Percentiles rank a stretch among this genome's conserved stretches.
Evolutionary conservation across 129 eudicot species (phyloP).

Genomic region (Glebionis coronaria): DNA sequence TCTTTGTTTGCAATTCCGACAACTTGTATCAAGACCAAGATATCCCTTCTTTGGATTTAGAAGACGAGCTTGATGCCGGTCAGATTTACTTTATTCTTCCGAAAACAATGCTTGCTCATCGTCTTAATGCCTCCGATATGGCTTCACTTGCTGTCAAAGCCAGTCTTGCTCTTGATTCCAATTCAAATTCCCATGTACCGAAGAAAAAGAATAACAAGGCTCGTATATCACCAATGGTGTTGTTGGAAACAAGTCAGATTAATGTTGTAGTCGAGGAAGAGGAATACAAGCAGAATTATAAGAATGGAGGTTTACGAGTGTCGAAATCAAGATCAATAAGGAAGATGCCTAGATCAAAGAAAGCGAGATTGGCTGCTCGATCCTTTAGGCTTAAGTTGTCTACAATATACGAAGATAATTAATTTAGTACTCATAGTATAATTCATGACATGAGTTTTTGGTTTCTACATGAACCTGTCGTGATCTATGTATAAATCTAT

Average conservation of each 20-base stretch:
- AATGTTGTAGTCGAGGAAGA: slow-evolving; percentile 12
- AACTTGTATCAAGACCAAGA: slow-evolving; percentile 16
- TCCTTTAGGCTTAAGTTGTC: slow-evolving; percentile 27
- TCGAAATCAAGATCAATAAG: slow-evolving; percentile 30
- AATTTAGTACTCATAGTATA: too few relatives aligned
- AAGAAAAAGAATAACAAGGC: too few relatives aligned
- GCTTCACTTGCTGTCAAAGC: slow-evolving; percentile 79
- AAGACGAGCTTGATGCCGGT: too few relatives aligned
- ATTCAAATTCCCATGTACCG: too few relatives aligned
- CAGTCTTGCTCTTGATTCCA: slow-evolving; percentile 44
- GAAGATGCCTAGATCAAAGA: slow-evolving; percentile 5
- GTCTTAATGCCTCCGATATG: slow-evolving; percentile 62
- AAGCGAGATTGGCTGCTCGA: slow-evolving; percentile 19
- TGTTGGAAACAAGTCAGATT: slow-evolving; percentile 22
- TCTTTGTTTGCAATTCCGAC: slow-evolving; percentile 63
- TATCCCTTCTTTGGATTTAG: too few relatives aligned
- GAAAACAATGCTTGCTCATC: slow-evolving; percentile 34
- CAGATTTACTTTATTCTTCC: slow-evolving; percentile 70
- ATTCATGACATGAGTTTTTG: slow-evolving; percentile 18
- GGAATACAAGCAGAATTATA: background rate
- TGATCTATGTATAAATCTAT: background rate
- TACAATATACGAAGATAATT: slow-evolving; percentile 24
- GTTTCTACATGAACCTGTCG: background rate
- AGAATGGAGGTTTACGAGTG: slow-evolving; percentile 12
- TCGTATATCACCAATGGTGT: slow-evolving; percentile 29